Evolutionary conservation across 148 eudicot species (phyloP).

Genomic region (Arbutus unedo): DNA sequence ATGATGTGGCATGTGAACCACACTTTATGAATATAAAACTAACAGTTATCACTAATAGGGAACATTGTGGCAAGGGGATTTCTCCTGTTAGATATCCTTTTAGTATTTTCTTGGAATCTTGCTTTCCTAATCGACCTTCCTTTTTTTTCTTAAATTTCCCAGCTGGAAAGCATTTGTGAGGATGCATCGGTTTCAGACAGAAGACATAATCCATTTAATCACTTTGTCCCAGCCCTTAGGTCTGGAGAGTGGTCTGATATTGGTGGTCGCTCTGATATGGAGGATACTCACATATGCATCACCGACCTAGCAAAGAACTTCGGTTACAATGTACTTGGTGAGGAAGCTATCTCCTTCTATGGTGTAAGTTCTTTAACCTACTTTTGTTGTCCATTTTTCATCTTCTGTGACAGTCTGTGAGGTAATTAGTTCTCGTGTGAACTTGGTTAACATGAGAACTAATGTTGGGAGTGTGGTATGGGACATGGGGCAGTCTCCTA

Average conservation of each 20-base stretch:
- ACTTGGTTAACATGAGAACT: neutral
- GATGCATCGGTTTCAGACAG: constrained; percentile 43
- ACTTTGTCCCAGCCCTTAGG: constrained; percentile 61
- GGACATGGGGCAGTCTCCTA: neutral
- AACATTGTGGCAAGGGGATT: neutral
- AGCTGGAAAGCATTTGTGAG: constrained; percentile 86
- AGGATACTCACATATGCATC: constrained; percentile 87
- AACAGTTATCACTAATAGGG: neutral
- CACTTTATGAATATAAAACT: too few species aligned
- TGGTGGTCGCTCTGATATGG: constrained; percentile 80
- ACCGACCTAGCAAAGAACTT: constrained; percentile 66
- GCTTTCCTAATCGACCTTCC: neutral
- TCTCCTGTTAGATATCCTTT: neutral
- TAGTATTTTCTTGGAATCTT: neutral
- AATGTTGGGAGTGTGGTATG: neutral
- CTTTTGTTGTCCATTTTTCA: neutral
- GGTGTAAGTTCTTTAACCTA: constrained; percentile 64
- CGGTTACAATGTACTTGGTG: constrained; percentile 37
- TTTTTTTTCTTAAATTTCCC: constrained; percentile 17
- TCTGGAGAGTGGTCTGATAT: constrained; percentile 96
- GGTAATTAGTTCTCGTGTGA: neutral
- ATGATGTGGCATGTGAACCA: too few species aligned
- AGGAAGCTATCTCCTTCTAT: constrained; percentile 78
- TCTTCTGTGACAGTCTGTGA: neutral
- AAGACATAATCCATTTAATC: constrained; percentile 27